Conservation (phyloP, 1,284 basidiomycete species). For the Fistulinella cinereoalba region DNA sequence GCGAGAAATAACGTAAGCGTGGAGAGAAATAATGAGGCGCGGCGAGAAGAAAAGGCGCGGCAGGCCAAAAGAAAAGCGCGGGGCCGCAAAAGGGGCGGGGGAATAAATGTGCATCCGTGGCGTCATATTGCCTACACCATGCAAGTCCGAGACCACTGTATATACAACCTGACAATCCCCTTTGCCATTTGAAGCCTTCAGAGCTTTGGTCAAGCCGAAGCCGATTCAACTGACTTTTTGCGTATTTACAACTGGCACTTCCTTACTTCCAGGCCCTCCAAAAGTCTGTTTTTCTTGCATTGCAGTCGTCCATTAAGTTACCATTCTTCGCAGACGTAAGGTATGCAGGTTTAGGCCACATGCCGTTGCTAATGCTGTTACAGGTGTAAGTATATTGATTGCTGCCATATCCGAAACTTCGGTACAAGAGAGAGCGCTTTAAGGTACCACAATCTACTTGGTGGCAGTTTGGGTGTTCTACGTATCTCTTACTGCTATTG, state of each 20-base stretch:
- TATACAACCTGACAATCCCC: not conserved
- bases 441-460: not conserved
- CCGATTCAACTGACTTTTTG: not conserved
- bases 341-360: too few relatives aligned
- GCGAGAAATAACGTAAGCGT: too few relatives aligned
- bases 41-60: too few relatives aligned
- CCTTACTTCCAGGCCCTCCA: too few relatives aligned
- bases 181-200: not conserved
- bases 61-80: too few relatives aligned
- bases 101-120: too few relatives aligned
- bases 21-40: too few relatives aligned
- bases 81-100: too few relatives aligned
- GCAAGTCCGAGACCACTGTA: not conserved
- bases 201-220: not conserved
- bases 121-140: not conserved
- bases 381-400: conserved; percentile 2
- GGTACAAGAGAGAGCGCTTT: not conserved
- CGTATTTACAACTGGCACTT: too few relatives aligned
- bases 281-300: not conserved
- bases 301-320: too few relatives aligned
- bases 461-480: not conserved
- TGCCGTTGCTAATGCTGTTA: too few relatives aligned
- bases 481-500: not conserved
- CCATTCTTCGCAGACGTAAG: too few relatives aligned
- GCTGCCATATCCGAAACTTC: not conserved